These are phyloP conservation scores for Salix dunnii DNA, from an alignment of 345 rosid species.

Conservation along the genomic window DNA sequence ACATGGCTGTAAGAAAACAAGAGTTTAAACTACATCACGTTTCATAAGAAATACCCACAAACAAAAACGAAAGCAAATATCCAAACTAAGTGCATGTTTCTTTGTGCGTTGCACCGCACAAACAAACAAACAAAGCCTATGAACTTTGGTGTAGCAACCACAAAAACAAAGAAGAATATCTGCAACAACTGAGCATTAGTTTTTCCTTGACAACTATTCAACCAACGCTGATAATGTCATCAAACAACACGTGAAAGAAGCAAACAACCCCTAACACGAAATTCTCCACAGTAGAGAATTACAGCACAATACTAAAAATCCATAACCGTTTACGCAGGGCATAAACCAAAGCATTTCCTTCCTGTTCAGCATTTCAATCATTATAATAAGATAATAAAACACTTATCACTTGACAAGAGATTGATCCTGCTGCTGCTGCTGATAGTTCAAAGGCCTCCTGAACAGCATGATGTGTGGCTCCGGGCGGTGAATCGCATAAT, in stretches of 20 bases:
- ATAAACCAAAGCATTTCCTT: background rate
- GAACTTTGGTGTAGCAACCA: background rate
- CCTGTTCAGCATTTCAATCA: background rate
- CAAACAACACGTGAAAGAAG: background rate
- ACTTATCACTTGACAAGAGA: conserved; percentile 50
- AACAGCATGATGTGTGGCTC: conserved; percentile 99
- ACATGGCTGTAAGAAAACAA: too few relatives aligned
- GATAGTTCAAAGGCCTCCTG: conserved; percentile 81
- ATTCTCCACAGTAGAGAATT: conserved; percentile 19
- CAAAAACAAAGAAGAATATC: background rate
- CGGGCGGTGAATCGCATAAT: conserved; percentile 90
- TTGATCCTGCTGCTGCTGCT: conserved; percentile 87
- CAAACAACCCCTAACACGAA: background rate
- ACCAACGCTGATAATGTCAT: background rate
- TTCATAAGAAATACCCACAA: background rate
- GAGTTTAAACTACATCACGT: background rate
- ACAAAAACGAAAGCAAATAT: background rate
- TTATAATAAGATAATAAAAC: background rate
- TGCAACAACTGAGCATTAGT: background rate
- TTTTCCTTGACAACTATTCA: background rate
- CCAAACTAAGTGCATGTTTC: background rate
- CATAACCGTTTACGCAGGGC: conserved; percentile 1
- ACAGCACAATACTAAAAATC: conserved; percentile 4
- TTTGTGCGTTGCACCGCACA: too few relatives aligned
- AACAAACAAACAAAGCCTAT: too few relatives aligned